Evolutionary conservation across 2,329 filamentous ascomycete species (phyloP), one percentile per base, ranked within the genome.

Genomic region (Emergomyces orientalis): DNA sequence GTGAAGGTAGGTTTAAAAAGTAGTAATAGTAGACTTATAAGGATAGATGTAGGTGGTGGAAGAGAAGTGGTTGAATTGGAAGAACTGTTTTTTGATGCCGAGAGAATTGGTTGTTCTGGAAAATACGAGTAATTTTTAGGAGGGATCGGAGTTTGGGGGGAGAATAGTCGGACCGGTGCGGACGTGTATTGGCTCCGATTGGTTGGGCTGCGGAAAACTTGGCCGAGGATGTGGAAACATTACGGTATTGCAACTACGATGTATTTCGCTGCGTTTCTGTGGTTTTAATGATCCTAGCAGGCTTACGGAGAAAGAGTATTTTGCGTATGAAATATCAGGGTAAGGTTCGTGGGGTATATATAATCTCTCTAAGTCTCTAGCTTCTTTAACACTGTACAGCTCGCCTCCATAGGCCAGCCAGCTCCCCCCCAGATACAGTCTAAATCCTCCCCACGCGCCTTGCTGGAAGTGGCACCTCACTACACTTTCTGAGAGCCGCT

Each of bases 101-200:
- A 49, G 7, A 51, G 34, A 41, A 41, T 25, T n/a, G 37, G 19
- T 39, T 39, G n/a, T 59, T 51, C n/a, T 57, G 61, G 59, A 65
- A 65, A 60, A 59, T 63, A 65, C 62, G 59, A 22, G 32, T 25
- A 56, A 56, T 43, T 47, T 41, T 56, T n/a, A n/a, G 11, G 52
- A 27, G 25, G 34, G 34, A n/a, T 30, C 30, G 5, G 49, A 39
- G 25, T 3, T 14, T n/a, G 8, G 34, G 32, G 17, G 27, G 22
- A 54, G 30, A 57, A 62, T 52, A 60, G 62, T 65, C 62, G 64
- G 56, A 34, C 62, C 64, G 64, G 59, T 54, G 60, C 17, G 17
- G 5, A 41, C 32, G 6, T 51, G 17, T 4, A n/a, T 34, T 25
- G n/a, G 3, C 32, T 65, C 30, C 51, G 52, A 65, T 65, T 65